Conservation (phyloP, 306 rosid species). For the Comarum palustre region DNA sequence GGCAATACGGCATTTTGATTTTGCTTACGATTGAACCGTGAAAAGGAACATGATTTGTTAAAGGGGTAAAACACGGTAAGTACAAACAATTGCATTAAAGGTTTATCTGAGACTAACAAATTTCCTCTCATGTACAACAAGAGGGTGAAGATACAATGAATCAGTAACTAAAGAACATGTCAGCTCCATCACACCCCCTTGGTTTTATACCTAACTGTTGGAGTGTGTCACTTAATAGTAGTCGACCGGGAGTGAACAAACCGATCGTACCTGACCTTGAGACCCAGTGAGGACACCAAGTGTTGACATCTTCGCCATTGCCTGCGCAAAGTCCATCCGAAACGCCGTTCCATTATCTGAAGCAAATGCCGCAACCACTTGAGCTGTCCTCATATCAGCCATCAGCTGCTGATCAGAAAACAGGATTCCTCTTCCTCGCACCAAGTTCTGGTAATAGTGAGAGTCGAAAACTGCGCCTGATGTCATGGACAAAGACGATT, state of each 20-base stretch:
- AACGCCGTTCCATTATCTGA: constrained; percentile 73
- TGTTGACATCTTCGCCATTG: constrained; percentile 65
- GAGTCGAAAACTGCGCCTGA: constrained; percentile 62
- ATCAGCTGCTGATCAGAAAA: constrained; percentile 84
- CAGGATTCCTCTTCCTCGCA: constrained; percentile 72
- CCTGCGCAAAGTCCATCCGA: constrained; percentile 67
- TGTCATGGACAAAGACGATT: constrained; percentile 44
- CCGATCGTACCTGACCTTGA: constrained; percentile 35
- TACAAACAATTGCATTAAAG: background rate
- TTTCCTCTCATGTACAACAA: background rate
- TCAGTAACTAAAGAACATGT: background rate
- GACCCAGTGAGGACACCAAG: constrained; percentile 38
- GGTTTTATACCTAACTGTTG: background rate
- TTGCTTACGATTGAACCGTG: no score
- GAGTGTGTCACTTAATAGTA: background rate
- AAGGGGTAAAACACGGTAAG: no score
- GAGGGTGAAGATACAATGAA: background rate
- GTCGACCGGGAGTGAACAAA: constrained; percentile 28
- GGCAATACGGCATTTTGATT: no score
- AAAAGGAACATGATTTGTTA: no score
- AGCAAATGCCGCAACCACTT: constrained; percentile 65
- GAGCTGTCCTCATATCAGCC: constrained; percentile 55
- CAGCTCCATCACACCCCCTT: background rate
- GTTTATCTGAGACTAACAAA: background rate
- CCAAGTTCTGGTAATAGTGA: constrained; percentile 58